These are phyloP conservation scores for Erodium trifolium DNA, from an alignment of 441 rosid species.

Conservation along the genomic window DNA sequence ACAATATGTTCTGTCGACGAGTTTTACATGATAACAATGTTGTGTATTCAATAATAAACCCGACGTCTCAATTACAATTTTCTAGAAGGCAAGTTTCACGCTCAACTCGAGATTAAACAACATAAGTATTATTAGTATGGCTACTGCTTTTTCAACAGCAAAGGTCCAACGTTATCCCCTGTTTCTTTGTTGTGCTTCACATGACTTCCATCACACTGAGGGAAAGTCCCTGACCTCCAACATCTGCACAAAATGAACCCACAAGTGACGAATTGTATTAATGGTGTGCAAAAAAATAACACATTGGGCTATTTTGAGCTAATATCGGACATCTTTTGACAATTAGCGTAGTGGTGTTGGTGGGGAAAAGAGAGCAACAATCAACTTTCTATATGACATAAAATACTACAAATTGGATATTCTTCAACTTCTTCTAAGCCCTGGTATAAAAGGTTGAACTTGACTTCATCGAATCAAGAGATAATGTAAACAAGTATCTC, in stretches of 20 bases:
- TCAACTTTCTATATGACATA: too few relatives aligned
- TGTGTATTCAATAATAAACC: background rate
- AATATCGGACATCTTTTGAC: too few relatives aligned
- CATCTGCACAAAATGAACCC: constrained; percentile 35
- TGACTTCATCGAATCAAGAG: too few relatives aligned
- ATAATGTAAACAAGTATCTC: too few relatives aligned
- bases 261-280: too few relatives aligned
- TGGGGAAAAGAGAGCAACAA: too few relatives aligned
- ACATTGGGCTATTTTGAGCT: too few relatives aligned
- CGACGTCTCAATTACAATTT: background rate
- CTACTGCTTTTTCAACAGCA: constrained; percentile 65
- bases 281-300: too few relatives aligned
- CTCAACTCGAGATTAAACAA: background rate
- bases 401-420: too few relatives aligned
- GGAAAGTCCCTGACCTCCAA: constrained; percentile 88
- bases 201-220: constrained; percentile 80
- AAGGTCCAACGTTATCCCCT: constrained; percentile 92
- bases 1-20: background rate
- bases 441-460: too few relatives aligned
- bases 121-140: background rate
- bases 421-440: too few relatives aligned
- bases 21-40: background rate
- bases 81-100: background rate
- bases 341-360: too few relatives aligned
- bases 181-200: constrained; percentile 89